phyloP scores from a whole-genome alignment of 371 early-diverging fungal species.

The Rhizomucor miehei region DNA sequence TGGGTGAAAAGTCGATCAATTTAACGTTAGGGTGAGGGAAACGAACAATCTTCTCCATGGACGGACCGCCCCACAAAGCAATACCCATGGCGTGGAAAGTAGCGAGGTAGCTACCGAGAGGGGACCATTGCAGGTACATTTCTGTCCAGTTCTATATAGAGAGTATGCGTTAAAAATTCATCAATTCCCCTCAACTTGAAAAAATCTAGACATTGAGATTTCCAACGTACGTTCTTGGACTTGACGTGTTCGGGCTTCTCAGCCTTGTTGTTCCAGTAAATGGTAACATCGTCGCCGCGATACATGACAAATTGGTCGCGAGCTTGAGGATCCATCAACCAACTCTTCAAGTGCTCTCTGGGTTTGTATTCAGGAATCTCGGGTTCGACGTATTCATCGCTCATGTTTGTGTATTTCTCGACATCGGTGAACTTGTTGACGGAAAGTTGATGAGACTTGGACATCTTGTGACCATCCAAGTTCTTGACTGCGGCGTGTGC shows the following conservation, averaged over 20 bases:
- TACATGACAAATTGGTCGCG: conserved; percentile 94
- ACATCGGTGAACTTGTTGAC: conserved; percentile 92
- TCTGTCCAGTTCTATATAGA: conserved; percentile 87
- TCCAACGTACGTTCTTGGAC: conserved; percentile 56
- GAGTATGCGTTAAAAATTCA: background rate
- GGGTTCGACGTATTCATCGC: conserved; percentile 75
- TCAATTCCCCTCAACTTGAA: background rate
- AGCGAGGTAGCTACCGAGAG: conserved; percentile 88
- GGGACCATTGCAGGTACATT: conserved; percentile 92
- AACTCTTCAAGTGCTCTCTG: conserved; percentile 88
- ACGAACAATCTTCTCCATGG: conserved; percentile 86
- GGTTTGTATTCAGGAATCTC: conserved; percentile 66
- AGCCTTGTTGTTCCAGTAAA: conserved; percentile 89
- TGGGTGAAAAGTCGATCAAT: conserved; percentile 90
- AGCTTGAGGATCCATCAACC: conserved; percentile 83
- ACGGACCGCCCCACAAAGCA: conserved; percentile 96
- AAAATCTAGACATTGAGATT: background rate
- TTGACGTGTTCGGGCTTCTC: conserved; percentile 81
- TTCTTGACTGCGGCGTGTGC: conserved; percentile 79
- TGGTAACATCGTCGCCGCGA: conserved; percentile 77
- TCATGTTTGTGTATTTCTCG: conserved; percentile 72
- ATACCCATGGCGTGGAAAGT: conserved; percentile 95
- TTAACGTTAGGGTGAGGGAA: conserved; percentile 92
- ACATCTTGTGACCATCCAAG: conserved; percentile 78
- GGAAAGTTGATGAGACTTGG: conserved; percentile 77